A percentile compares a stretch with the other conserved stretches of the same genome.
Conservation (phyloP, 2,329 filamentous ascomycete species). For the Stachybotrys elegans region DNA sequence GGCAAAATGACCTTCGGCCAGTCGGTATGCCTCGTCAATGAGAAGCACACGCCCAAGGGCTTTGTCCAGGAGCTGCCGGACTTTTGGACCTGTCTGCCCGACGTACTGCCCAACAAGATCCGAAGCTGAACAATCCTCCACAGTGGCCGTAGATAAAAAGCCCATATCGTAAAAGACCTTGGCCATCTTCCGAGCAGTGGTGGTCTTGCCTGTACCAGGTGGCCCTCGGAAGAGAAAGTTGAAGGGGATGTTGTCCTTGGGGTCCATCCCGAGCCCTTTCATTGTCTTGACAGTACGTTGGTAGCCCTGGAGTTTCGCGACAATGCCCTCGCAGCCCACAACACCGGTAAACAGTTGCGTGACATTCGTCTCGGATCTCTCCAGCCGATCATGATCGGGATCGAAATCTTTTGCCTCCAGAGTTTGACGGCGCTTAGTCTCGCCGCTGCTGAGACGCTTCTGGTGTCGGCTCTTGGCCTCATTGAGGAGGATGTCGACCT, state of each 20-base stretch:
- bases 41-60: constrained; percentile 63
- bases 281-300: constrained; percentile 36
- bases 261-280: constrained; percentile 19
- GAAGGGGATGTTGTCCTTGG: constrained; percentile 48
- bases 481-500: constrained; percentile 51
- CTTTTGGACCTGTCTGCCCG: constrained; percentile 66
- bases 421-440: constrained; percentile 45
- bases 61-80: constrained; percentile 50
- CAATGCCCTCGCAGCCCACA: constrained; percentile 51
- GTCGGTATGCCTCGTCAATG: constrained; percentile 67
- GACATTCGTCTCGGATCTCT: constrained; percentile 36
- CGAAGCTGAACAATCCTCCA: constrained; percentile 61
- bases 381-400: constrained; percentile 50
- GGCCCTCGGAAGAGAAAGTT: constrained; percentile 64
- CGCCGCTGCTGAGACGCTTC: constrained; percentile 12
- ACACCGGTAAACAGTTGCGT: constrained; percentile 50
- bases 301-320: constrained; percentile 49
- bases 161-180: constrained; percentile 73
- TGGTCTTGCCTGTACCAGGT: constrained; percentile 69
- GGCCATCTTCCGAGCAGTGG: constrained; percentile 68
- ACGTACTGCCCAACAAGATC: constrained; percentile 65
- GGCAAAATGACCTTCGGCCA: constrained; percentile 51
- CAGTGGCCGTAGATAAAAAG: constrained; percentile 53
- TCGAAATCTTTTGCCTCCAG: constrained; percentile 74
- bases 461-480: constrained; percentile 16